phyloP scores from a whole-genome alignment of 2,329 filamentous ascomycete genomes.

The Calonectria montana region DNA sequence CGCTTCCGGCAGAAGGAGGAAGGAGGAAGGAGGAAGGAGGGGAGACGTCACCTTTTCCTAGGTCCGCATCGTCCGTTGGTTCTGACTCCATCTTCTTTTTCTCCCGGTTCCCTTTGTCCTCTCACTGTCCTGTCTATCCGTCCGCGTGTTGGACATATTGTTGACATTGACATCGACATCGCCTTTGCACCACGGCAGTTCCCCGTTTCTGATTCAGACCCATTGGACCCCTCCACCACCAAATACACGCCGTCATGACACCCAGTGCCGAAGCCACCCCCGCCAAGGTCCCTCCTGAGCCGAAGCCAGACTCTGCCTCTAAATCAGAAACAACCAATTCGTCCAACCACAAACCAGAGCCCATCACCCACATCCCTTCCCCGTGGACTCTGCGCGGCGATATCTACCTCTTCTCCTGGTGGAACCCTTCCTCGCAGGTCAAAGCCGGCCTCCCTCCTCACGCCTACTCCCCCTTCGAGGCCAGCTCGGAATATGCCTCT shows the following conservation, averaged over 20 bases:
- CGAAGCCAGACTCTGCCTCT: background rate
- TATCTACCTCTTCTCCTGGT: constrained; percentile 57
- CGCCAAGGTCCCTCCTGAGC: background rate
- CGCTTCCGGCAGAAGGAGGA: background rate
- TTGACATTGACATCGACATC: background rate
- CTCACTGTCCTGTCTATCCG: background rate
- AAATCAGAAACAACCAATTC: background rate
- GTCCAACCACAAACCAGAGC: constrained; percentile 9
- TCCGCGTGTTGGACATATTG: background rate
- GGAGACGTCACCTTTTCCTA: background rate
- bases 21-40: background rate
- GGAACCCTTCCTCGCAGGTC: constrained; percentile 46
- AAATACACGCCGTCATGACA: background rate
- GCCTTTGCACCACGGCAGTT: background rate
- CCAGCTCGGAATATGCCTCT: constrained; percentile 51
- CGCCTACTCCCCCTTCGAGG: constrained; percentile 61
- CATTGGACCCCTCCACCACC: background rate
- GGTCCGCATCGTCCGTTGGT: background rate
- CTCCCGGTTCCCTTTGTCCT: background rate
- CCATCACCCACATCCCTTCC: constrained; percentile 40
- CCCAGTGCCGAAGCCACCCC: background rate
- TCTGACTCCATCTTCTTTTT: background rate
- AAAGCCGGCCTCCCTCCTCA: constrained; percentile 47
- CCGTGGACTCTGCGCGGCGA: constrained; percentile 60
- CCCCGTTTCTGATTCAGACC: background rate